Evolutionary conservation across 2,329 filamentous ascomycete genomes (phyloP), one percentile per base, ranked within the genome.

Genomic region (Claviceps quebecensis): DNA sequence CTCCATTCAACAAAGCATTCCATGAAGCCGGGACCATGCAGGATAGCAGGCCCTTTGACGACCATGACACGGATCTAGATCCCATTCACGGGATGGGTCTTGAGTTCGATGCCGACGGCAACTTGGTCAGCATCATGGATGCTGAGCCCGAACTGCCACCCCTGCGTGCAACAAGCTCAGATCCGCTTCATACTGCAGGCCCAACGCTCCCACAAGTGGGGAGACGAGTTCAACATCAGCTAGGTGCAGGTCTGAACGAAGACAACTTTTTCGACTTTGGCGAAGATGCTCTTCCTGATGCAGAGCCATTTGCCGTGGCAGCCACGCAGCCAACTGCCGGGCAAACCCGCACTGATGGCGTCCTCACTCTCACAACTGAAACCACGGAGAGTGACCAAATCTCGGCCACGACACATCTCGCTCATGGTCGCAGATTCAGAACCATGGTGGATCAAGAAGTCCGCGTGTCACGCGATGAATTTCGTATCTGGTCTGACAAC

Each of bases 91-190:
- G 71, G 26, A 67, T 73, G 56, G 70, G 69, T 2, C 64, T 78
- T 26, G 67, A 71, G n/a, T 72, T 79, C 49, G 75, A 77, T 54
- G 69, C 64, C 23, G 62, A 77, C 9, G 76, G 76, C 39, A 77
- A 77, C 53, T 59, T 78, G 38, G 57, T 74, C 41, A 66, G 66
- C 23, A 56, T 69, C 3, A 53, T 63, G 13, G 70, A 73, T 16
- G 59, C 68, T 17, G 71, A 74, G 45, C 64, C 64, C 19, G 69
- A 73, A 38, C 61, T 78, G 36, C 74, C 74, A 37, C 61, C 61
- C 17, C 61, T 74, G 47, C 53, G 44, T 17, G 36, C 23, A 47
- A 48, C 47, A 11, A 52, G 50, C 23, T 44, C 47, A 26, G 50
- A 52, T 45, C 44, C 50, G 29, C 45, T 50, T 17, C 53, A 48